phyloP scores from a whole-genome alignment of 2,329 filamentous ascomycete species.

The Aspergillus fumigatiaffinis region DNA sequence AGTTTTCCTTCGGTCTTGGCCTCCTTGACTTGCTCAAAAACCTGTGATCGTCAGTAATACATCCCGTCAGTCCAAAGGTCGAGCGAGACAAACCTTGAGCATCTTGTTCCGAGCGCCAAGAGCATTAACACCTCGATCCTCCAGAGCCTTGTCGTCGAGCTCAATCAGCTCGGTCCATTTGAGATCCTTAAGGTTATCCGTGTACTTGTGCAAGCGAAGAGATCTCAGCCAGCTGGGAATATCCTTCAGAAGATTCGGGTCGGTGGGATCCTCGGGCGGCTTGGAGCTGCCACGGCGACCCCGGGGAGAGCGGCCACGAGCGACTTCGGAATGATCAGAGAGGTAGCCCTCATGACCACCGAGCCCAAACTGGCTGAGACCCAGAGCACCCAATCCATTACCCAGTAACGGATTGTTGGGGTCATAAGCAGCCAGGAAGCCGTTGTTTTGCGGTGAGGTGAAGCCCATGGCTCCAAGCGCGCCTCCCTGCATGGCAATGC shows the following conservation, averaged over 20 bases:
- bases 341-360: slow-evolving; percentile 77
- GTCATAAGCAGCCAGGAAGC: slow-evolving; percentile 87
- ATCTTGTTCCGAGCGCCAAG: slow-evolving; percentile 94
- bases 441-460: slow-evolving; percentile 87
- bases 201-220: slow-evolving; percentile 95
- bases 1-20: slow-evolving; percentile 72
- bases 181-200: slow-evolving; percentile 94
- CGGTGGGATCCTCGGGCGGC: slow-evolving; percentile 95
- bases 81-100: slow-evolving; percentile 67
- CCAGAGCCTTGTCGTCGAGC: slow-evolving; percentile 86
- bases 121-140: slow-evolving; percentile 90
- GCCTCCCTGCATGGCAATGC: slow-evolving; percentile 69
- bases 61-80: not conserved
- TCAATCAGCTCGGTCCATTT: slow-evolving; percentile 92
- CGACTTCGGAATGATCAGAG: slow-evolving; percentile 89
- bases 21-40: slow-evolving; percentile 93
- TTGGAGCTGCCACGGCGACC: slow-evolving; percentile 92
- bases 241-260: slow-evolving; percentile 83
- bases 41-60: slow-evolving; percentile 43
- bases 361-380: slow-evolving; percentile 67
- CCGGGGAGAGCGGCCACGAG: slow-evolving; percentile 83
- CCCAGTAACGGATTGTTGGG: slow-evolving; percentile 64
- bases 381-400: slow-evolving; percentile 67
- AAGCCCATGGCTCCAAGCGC: slow-evolving; percentile 66
- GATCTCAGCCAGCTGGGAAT: slow-evolving; percentile 95